phyloP scores from a whole-genome alignment of 2,329 filamentous ascomycete genomes.

The Esteya vermicola region DNA sequence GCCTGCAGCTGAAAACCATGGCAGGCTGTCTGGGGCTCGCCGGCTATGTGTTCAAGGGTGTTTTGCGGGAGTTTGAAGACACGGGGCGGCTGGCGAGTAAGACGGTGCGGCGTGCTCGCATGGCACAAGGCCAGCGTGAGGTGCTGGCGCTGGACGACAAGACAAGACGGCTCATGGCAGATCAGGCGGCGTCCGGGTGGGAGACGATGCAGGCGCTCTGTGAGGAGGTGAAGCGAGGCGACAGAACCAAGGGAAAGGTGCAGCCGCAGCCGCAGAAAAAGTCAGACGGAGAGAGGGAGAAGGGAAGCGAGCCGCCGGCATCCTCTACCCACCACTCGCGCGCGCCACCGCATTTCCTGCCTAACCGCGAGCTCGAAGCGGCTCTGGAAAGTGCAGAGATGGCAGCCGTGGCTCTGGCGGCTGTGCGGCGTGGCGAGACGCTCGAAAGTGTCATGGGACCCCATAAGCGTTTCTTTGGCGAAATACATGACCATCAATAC shows the following conservation, averaged over 20 bases:
- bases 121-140: slow-evolving; percentile 41
- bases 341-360: slow-evolving; percentile 1
- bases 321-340: neutral
- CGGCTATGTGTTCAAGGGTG: slow-evolving; percentile 49
- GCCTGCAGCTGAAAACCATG: slow-evolving; percentile 49
- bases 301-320: neutral
- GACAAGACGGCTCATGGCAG: slow-evolving; percentile 15
- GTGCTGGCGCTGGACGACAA: slow-evolving; percentile 17
- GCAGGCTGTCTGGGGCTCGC: slow-evolving; percentile 45
- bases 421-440: slow-evolving; percentile 27
- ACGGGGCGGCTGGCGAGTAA: slow-evolving; percentile 35
- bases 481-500: neutral
- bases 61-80: slow-evolving; percentile 44
- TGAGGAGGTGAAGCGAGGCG: slow-evolving; percentile 21
- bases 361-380: slow-evolving; percentile 23
- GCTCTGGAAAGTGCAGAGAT: slow-evolving; percentile 35
- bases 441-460: slow-evolving; percentile 19
- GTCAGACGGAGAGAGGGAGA: neutral
- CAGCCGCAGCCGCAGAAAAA: neutral
- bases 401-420: slow-evolving; percentile 29
- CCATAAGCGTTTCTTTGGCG: slow-evolving; percentile 7
- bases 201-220: slow-evolving; percentile 25
- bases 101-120: slow-evolving; percentile 42
- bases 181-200: slow-evolving; percentile 26
- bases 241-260: slow-evolving; percentile 16